Percentiles rank a stretch among this genome's conserved stretches.
phyloP scores from a whole-genome alignment of 176 grass and related monocot genomes.

The Themeda triandra region DNA sequence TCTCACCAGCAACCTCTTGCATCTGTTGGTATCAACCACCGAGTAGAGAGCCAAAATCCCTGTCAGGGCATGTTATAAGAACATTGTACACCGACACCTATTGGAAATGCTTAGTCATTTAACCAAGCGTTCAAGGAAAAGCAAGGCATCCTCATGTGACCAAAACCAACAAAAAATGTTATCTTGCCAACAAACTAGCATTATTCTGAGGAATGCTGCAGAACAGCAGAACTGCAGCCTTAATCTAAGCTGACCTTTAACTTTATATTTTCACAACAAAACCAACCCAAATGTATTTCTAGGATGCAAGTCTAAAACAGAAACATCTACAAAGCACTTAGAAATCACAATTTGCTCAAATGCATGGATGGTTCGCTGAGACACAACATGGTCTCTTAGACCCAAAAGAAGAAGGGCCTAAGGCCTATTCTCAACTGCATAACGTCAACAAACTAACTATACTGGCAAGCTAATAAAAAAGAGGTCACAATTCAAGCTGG shows the following conservation, averaged over 20 bases:
- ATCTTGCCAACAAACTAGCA: neutral
- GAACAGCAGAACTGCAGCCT: neutral
- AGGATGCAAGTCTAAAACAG: too few species aligned
- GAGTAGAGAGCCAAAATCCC: slow-evolving; percentile 85
- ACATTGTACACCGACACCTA: slow-evolving; percentile 16
- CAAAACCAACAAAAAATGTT: neutral
- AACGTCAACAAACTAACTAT: neutral
- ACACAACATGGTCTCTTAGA: neutral
- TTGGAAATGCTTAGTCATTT: neutral
- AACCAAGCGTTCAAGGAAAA: neutral
- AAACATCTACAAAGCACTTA: neutral
- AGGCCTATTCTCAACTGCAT: neutral
- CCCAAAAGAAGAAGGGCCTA: neutral
- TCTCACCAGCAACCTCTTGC: slow-evolving; percentile 99
- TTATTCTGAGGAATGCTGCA: neutral
- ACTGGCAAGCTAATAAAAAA: neutral
- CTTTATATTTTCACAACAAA: neutral
- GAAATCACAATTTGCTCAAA: neutral
- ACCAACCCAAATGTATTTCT: neutral
- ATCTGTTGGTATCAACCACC: slow-evolving; percentile 78
- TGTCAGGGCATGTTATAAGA: slow-evolving; percentile 99
- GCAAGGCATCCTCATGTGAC: neutral
- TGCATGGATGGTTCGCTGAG: neutral
- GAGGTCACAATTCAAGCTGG: neutral
- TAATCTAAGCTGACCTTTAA: neutral